Evolutionary conservation across 208 protist species (phyloP).

Genomic region (Acanthamoeba royreba): DNA sequence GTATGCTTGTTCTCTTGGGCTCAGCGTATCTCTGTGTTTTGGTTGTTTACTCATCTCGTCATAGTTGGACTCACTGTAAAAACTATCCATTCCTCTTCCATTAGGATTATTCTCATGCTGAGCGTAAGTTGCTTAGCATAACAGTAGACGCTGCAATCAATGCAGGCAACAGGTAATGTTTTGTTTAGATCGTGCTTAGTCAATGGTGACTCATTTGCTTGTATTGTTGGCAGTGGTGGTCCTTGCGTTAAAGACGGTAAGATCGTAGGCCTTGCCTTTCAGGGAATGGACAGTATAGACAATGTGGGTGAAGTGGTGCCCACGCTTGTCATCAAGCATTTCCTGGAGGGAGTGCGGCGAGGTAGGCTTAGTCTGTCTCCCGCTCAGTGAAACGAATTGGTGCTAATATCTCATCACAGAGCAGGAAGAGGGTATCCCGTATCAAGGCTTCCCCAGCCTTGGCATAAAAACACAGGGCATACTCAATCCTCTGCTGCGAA

Average conservation of each 20-base stretch:
- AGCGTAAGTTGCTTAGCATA: neutral
- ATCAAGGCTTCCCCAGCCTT: neutral
- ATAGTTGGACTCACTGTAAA: neutral
- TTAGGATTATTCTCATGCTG: neutral
- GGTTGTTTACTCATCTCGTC: neutral
- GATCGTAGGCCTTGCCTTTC: constrained; percentile 45
- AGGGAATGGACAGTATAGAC: constrained; percentile 3
- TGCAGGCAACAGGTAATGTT: neutral
- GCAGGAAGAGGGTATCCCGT: neutral
- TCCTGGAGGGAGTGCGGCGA: neutral
- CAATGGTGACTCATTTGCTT: neutral
- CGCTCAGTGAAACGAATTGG: too few relatives aligned
- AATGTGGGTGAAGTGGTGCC: constrained; percentile 40
- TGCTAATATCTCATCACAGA: too few relatives aligned
- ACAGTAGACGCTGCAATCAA: constrained; percentile 45
- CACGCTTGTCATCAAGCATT: constrained; percentile 25
- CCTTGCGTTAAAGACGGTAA: neutral
- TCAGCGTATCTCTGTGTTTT: too few relatives aligned
- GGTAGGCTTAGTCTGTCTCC: neutral
- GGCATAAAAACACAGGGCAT: constrained; percentile 14
- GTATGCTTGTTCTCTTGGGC: too few relatives aligned
- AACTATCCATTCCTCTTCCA: neutral
- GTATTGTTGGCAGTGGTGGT: neutral
- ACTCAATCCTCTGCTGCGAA: constrained; percentile 37
- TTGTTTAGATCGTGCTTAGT: neutral